Conservation (phyloP, 768 basidiomycete species). For the Mycena amicta region DNA sequence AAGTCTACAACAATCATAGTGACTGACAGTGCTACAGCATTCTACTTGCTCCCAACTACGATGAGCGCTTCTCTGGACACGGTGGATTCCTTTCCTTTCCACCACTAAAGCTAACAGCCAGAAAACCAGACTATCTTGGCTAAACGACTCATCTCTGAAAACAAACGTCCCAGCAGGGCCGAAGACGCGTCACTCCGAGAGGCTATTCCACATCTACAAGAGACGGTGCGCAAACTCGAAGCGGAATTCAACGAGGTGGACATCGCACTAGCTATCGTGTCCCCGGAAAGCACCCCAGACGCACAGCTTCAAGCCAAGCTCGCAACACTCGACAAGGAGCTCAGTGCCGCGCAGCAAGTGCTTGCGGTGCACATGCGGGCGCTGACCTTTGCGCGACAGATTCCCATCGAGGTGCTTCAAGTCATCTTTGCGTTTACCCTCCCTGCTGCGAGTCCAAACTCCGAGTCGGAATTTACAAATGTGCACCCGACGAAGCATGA, state of each 20-base stretch:
- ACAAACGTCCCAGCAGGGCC: constrained; percentile 10
- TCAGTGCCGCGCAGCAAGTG: constrained; percentile 7
- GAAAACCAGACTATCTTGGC: constrained; percentile 2
- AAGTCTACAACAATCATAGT: too few relatives aligned
- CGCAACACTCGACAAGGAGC: not conserved
- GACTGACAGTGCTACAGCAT: too few relatives aligned
- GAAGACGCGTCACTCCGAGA: constrained; percentile 8
- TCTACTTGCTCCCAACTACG: too few relatives aligned
- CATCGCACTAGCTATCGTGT: constrained; percentile 15
- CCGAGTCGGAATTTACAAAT: constrained; percentile 21
- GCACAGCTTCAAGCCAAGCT: constrained; percentile 4
- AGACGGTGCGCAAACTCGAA: constrained; percentile 2
- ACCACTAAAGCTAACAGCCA: not conserved
- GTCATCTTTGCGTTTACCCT: constrained; percentile 26
- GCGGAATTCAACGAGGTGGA: constrained; percentile 16
- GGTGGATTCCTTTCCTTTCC: too few relatives aligned
- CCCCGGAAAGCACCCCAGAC: constrained; percentile 7
- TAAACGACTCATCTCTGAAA: constrained; percentile 4
- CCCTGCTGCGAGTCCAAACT: not conserved
- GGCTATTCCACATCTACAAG: constrained; percentile 11
- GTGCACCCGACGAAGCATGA: constrained; percentile 9
- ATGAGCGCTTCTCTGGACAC: too few relatives aligned
- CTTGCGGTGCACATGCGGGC: constrained; percentile 6
- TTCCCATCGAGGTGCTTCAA: constrained; percentile 29
- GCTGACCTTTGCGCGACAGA: constrained; percentile 4